Evolutionary conservation across 805 yeast genomes (phyloP), one percentile per base, ranked within the genome.

Genomic region (Crinitomyces ghanaensis): DNA sequence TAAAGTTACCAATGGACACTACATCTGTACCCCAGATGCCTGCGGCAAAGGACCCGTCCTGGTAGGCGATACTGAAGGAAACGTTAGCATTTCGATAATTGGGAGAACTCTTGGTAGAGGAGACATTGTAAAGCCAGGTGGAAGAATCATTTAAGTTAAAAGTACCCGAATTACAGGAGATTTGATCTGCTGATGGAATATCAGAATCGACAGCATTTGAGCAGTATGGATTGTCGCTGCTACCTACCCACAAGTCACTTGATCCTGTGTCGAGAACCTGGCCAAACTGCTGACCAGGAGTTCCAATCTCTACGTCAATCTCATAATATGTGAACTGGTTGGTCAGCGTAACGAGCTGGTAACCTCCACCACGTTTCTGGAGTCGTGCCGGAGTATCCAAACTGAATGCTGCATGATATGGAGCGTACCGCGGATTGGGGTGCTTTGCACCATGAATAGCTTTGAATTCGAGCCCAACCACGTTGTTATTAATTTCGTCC

Each of bases 181-280:
- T n/a, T n/a, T n/a, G n/a, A 33, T 45, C 41, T 17, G 36, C 23
- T n/a, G 25, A 30, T 16, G 76, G 76, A 5, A 41, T 42, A 5
- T 70, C 71, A 37, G 50, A 58, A 4, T 66, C 50, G 11, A 46
- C 42, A 39, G 68, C 73, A 19, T 55, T 42, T 33, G 22, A 37
- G 40, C 57, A 58, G 41, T 60, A 66, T 2, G 76, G 66, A 45
- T 72, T 73, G 27, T 56, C 45, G 2, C 63, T 41, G 19, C 60
- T 56, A 45, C 68, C 62, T 28, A 77, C 70, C 83, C 84, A 78
- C 33, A 78, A 51, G 50, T 80, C 91, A 2, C 80, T 66, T 0
- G 86, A 77, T 2, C 91, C 93, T 3, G 88, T 80, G 50, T 80
- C 93, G 16, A 80, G 55, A 32, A 72, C 54, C 7, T 76, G 72